A percentile compares a stretch with the other conserved stretches of the same genome.
phyloP scores from a whole-genome alignment of 768 basidiomycete genomes.

The Hortiboletus campestris region DNA sequence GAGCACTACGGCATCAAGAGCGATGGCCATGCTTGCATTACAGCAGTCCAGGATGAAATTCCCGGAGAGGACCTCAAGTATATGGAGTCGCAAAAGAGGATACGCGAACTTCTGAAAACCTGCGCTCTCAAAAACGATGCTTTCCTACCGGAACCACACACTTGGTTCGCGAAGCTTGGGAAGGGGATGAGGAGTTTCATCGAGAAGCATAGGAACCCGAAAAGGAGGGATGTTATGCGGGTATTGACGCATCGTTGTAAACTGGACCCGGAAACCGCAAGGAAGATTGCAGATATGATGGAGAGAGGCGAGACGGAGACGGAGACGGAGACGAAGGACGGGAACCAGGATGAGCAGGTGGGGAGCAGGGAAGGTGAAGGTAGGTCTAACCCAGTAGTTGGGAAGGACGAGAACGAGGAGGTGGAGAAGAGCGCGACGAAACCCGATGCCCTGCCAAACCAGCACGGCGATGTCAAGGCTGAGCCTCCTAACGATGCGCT shows the following conservation, averaged over 20 bases:
- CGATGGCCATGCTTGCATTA: constrained; percentile 33
- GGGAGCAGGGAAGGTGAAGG: not conserved
- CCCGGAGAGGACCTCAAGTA: constrained; percentile 22
- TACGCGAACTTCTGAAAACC: constrained; percentile 17
- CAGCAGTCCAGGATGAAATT: constrained; percentile 24
- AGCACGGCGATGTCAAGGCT: not conserved
- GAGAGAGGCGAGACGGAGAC: constrained; percentile 6
- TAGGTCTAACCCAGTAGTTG: not conserved
- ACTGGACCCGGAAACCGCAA: constrained; percentile 27
- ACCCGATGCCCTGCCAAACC: not conserved
- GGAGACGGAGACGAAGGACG: not conserved
- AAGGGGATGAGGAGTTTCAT: constrained; percentile 16
- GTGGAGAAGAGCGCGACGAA: not conserved
- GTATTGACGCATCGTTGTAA: constrained; percentile 26
- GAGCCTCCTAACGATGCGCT: not conserved
- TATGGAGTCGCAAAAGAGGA: constrained; percentile 18
- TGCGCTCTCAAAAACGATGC: constrained; percentile 14
- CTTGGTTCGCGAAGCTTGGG: constrained; percentile 19
- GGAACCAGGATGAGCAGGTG: not conserved
- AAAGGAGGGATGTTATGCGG: constrained; percentile 15
- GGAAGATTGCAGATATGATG: constrained; percentile 23
- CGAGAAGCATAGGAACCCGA: constrained; percentile 11
- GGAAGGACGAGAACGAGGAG: not conserved
- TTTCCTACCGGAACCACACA: constrained; percentile 12
- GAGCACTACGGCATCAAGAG: constrained; percentile 23